Evolutionary conservation across 2,329 filamentous ascomycete genomes (phyloP).

Genomic region (Phaeomoniella chlamydospora): DNA sequence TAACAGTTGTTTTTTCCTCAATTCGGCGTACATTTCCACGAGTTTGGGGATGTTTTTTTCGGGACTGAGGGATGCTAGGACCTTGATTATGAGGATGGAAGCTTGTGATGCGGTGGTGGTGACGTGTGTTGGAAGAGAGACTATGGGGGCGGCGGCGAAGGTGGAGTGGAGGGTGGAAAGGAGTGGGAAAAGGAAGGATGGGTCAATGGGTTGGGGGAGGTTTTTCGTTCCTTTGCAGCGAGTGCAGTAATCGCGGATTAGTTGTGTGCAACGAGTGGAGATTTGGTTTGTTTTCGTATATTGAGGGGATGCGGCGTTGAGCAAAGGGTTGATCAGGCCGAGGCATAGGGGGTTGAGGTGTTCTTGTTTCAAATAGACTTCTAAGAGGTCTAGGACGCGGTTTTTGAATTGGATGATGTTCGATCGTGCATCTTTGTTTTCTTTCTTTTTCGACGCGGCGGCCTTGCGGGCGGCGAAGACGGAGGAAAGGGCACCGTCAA

Average conservation of each 20-base stretch:
- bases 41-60: not conserved
- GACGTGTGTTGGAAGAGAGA: not conserved
- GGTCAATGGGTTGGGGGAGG: not conserved
- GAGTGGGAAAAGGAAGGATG: no score
- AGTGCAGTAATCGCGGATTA: not conserved
- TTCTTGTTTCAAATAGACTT: slow-evolving; percentile 53
- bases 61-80: not conserved
- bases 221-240: not conserved
- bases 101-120: not conserved
- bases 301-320: no score
- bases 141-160: not conserved
- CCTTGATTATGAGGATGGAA: not conserved
- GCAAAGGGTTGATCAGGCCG: not conserved
- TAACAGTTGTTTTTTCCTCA: not conserved
- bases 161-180: no score
- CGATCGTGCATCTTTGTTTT: slow-evolving; percentile 75
- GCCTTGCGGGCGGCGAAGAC: slow-evolving; percentile 71
- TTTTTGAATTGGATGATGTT: slow-evolving; percentile 91
- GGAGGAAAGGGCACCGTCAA: slow-evolving; percentile 69
- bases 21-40: not conserved
- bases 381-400: slow-evolving; percentile 74
- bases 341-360: not conserved
- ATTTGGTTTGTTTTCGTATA: not conserved
- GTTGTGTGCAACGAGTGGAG: not conserved
- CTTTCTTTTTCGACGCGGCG: slow-evolving; percentile 57